Evolutionary conservation across 2,329 filamentous ascomycete species (phyloP).

Genomic region (Neofusicoccum umdonicola): DNA sequence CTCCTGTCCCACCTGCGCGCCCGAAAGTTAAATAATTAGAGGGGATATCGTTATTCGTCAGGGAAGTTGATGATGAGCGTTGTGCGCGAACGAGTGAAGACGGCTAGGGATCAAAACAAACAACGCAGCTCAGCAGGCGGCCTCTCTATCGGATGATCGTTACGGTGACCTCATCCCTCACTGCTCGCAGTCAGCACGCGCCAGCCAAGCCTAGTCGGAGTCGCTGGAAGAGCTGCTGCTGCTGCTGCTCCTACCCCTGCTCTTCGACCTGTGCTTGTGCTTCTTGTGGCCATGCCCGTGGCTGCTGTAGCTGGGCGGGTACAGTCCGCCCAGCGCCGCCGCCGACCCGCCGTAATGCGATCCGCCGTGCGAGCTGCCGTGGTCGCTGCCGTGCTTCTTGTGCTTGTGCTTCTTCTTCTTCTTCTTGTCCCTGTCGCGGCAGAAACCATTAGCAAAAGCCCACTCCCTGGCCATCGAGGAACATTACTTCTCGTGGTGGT

Average conservation of each 20-base stretch:
- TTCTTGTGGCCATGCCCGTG: slow-evolving; percentile 25
- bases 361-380: not conserved
- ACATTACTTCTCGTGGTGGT: slow-evolving; percentile 43
- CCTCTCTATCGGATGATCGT: too few relatives aligned
- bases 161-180: not conserved
- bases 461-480: too few relatives aligned
- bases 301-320: slow-evolving; percentile 28
- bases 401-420: slow-evolving; percentile 38
- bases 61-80: not conserved
- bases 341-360: slow-evolving; percentile 32
- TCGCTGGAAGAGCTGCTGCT: slow-evolving; percentile 36
- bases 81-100: not conserved
- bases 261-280: slow-evolving; percentile 28
- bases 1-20: too few relatives aligned
- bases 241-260: slow-evolving; percentile 29
- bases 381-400: slow-evolving; percentile 22
- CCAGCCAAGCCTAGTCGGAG: slow-evolving; percentile 29
- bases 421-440: slow-evolving; percentile 33
- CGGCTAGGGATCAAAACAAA: not conserved
- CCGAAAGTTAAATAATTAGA: not conserved
- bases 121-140: not conserved
- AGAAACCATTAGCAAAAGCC: slow-evolving; percentile 1
- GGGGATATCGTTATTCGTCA: slow-evolving; percentile 5
- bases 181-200: not conserved
- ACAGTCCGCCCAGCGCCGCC: slow-evolving; percentile 35